Base-by-base conservation (phyloP, 148 eudicot genomes). In the Rhododendron vialii region DNA sequence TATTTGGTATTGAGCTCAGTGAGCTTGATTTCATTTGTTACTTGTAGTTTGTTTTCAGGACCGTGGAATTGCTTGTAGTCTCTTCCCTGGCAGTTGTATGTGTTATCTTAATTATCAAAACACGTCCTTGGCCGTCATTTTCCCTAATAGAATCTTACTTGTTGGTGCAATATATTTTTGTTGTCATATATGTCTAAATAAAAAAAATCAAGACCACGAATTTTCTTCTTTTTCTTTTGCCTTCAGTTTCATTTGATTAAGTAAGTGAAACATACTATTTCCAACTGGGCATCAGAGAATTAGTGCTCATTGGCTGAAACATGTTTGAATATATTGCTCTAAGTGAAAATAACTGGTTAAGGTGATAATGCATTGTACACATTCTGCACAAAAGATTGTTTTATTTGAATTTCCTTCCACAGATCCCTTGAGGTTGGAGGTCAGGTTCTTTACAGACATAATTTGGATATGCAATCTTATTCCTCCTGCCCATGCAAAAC, bases 401-500 rank as follows among this genome's bases (percentile, higher is more conserved):
- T 86, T 36, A 74, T 69, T 51, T 81, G 57, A 69, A 69, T 17
- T 53, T 38, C 33, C 79, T 33, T 28, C 75, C 17, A 73, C 10
- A 74, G 38, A 82, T 82, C 51, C 84, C 84, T 20, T 61, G 50
- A 59, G 74, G 20, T 61, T 12, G 50, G n/a, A 38, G 84, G 35
- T 22, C 51, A 47, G 38, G 30, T 13, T 24, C 22, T 13, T 20
- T 35, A 82, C 22, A 57, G 28, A 22, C 17, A 79, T 77, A 78
- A 55, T 85, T 28, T 63, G 33, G 28, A 33, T 45, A 80, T 17
- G 41, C 65, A 51, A 53, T 47, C 47, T 80, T 63, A 20, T 35
- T 28, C 59, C 83, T 59, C 78, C 83, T 59, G 77, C 83, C 87
- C 47, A 79, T 78, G 82, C 87, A 61, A 63, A 55, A 79, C 38